phyloP scores from a whole-genome alignment of 495 filamentous ascomycete genomes.

The Niebla homalea region DNA sequence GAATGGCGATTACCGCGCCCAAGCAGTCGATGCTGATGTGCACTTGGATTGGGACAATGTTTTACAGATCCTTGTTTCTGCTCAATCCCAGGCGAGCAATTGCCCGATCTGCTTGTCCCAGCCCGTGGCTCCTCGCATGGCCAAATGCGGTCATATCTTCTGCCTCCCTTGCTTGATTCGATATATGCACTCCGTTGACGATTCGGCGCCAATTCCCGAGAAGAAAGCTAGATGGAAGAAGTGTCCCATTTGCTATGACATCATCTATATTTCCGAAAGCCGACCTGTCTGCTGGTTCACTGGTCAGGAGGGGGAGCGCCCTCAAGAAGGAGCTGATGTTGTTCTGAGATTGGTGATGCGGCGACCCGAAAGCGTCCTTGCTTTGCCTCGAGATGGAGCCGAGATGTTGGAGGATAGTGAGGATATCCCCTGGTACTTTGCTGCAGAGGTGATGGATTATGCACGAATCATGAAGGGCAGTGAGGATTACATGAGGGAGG shows the following conservation, averaged over 20 bases:
- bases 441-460: constrained; percentile 87
- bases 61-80: constrained; percentile 80
- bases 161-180: constrained; percentile 87
- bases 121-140: constrained; percentile 92
- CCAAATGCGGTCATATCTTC: constrained; percentile 94
- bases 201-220: constrained; percentile 44
- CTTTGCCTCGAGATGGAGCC: constrained; percentile 70
- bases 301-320: constrained; percentile 71
- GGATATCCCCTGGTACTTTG: constrained; percentile 87
- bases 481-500: constrained; percentile 68
- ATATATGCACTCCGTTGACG: constrained; percentile 83
- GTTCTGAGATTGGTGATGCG: constrained; percentile 75
- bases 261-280: constrained; percentile 76
- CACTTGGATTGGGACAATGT: constrained; percentile 85
- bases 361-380: constrained; percentile 65
- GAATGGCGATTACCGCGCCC: constrained; percentile 59
- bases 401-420: constrained; percentile 53
- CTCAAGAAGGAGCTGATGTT: constrained; percentile 75
- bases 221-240: constrained; percentile 80
- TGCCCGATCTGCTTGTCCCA: constrained; percentile 90
- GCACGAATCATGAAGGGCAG: constrained; percentile 91
- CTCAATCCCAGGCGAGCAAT: constrained; percentile 70
- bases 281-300: constrained; percentile 81
- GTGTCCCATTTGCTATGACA: constrained; percentile 92
- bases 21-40: constrained; percentile 76